Evolutionary conservation across 176 grass and related monocot genomes (phyloP).

Genomic region (Triticum aestivum): IWGSC_CS_RefSeq_v2.1 NC_057809.1:390577417-390577916

Average conservation of each 20-base stretch:
- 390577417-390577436: slow-evolving; percentile 55
- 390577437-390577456: slow-evolving; percentile 93
- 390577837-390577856: neutral
- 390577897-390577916: neutral
- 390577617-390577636: slow-evolving; percentile 76
- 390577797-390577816: neutral
- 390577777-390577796: neutral
- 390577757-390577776: neutral
- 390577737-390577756: neutral
- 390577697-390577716: neutral
- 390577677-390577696: neutral
- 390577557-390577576: slow-evolving; percentile 10
- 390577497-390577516: slow-evolving; percentile 57
- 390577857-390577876: neutral
- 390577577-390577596: slow-evolving; percentile 77
- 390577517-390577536: slow-evolving; percentile 8
- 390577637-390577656: slow-evolving; percentile 69
- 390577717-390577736: neutral
- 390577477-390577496: slow-evolving; percentile 66
- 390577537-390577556: neutral
- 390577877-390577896: neutral
- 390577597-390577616: slow-evolving; percentile 85
- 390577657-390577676: slow-evolving; percentile 65
- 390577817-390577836: neutral
- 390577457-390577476: slow-evolving; percentile 85